Percentiles rank a stretch among this genome's conserved stretches.
Evolutionary conservation across 352 stramenopile species (phyloP).

Genomic region (Pythium aristosporum): DNA sequence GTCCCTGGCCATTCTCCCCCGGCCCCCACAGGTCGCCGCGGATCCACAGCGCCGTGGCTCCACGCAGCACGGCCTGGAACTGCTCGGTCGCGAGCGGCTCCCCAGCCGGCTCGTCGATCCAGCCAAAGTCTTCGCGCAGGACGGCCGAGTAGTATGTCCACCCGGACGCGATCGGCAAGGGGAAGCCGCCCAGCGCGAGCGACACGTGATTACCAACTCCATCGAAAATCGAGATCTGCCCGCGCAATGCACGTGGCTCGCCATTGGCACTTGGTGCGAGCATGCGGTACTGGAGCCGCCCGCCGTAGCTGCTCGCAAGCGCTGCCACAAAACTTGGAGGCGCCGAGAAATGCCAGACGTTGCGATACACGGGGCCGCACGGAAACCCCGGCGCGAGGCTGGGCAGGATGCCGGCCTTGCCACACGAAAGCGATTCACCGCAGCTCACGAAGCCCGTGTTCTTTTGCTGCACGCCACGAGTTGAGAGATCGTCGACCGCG

Average conservation of each 20-base stretch:
- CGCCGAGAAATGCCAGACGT: slow-evolving; percentile 69
- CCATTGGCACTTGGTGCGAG: slow-evolving; percentile 70
- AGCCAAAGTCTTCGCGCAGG: slow-evolving; percentile 75
- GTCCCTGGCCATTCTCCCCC: slow-evolving; percentile 38
- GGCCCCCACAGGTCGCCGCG: slow-evolving; percentile 68
- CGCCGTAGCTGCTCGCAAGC: slow-evolving; percentile 50
- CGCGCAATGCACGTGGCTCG: slow-evolving; percentile 43
- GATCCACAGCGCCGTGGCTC: slow-evolving; percentile 49
- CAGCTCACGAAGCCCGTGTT: slow-evolving; percentile 47
- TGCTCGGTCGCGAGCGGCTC: slow-evolving; percentile 22
- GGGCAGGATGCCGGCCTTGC: slow-evolving; percentile 35
- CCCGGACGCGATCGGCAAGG: slow-evolving; percentile 32
- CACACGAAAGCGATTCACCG: slow-evolving; percentile 17
- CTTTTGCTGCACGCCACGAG: slow-evolving; percentile 41
- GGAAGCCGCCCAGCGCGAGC: slow-evolving; percentile 49
- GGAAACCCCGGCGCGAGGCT: slow-evolving; percentile 48
- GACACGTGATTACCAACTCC: slow-evolving; percentile 36
- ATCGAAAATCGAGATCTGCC: slow-evolving; percentile 54
- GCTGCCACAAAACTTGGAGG: slow-evolving; percentile 30
- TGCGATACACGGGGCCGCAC: slow-evolving; percentile 63
- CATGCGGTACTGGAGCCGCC: slow-evolving; percentile 68
- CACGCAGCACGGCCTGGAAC: slow-evolving; percentile 37
- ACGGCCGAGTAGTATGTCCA: slow-evolving; percentile 71
- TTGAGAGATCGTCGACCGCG: slow-evolving; percentile 51
- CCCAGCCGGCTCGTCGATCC: slow-evolving; percentile 58